Conservation (phyloP, 225 moss, liverwort and hornwort genomes). For the Neckera pumila region DNA sequence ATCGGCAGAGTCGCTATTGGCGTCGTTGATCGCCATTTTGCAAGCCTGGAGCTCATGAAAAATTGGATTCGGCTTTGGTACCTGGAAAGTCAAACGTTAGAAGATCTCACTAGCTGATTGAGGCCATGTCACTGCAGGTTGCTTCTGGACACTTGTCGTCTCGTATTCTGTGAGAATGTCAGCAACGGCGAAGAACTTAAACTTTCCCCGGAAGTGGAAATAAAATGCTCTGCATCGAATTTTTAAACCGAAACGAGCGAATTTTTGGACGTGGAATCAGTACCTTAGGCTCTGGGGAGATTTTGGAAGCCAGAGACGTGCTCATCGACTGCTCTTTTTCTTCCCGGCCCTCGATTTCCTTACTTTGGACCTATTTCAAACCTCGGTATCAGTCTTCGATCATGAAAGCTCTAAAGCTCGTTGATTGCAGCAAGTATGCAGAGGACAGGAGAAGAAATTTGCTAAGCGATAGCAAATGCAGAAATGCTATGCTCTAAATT, state of each 20-base stretch:
- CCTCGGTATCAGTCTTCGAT: neutral
- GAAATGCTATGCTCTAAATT: neutral
- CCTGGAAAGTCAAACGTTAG: conserved; percentile 3
- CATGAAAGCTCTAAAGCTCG: neutral
- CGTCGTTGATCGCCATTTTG: conserved; percentile 17
- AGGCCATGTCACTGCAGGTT: neutral
- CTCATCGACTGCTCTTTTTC: neutral
- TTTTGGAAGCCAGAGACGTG: neutral
- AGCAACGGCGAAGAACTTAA: neutral
- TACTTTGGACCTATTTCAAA: neutral
- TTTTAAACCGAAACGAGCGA: neutral
- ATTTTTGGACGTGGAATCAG: neutral
- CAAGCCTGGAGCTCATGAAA: conserved; percentile 26
- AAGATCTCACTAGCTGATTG: neutral
- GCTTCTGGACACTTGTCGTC: neutral
- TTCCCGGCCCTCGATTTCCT: neutral
- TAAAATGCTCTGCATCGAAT: neutral
- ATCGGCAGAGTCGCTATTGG: conserved; percentile 2
- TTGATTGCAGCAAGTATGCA: neutral
- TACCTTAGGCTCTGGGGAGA: neutral
- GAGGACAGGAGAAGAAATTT: neutral
- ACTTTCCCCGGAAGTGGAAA: neutral
- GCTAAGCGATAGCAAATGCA: neutral
- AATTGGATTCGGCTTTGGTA: neutral
- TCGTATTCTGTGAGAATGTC: neutral